Conservation (phyloP, 1,139 yeast species). For the Protomyces lactucae-debilis region DNA sequence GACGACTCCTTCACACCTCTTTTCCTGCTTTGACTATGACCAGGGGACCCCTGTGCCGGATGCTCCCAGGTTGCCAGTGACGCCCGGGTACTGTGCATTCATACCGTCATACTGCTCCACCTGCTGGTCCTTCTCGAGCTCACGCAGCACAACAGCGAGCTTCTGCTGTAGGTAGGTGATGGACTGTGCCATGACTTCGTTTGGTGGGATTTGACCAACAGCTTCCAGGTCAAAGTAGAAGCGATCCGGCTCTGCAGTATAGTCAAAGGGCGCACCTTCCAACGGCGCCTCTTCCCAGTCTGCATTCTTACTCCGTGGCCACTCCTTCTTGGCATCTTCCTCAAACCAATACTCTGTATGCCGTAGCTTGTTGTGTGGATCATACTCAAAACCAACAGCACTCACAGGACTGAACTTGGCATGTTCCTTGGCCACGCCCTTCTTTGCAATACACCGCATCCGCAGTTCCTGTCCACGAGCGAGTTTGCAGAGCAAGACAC, state of each 20-base stretch:
- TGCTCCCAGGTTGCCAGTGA: background rate
- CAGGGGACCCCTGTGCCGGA: background rate
- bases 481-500: conserved; percentile 83
- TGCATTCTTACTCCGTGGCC: conserved; percentile 75
- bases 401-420: conserved; percentile 98
- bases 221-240: conserved; percentile 85
- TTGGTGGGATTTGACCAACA: conserved; percentile 80
- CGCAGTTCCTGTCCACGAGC: conserved; percentile 89
- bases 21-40: background rate
- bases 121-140: conserved; percentile 47
- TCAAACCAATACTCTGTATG: conserved; percentile 98
- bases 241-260: conserved; percentile 69
- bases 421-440: conserved; percentile 93
- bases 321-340: conserved; percentile 77
- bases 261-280: conserved; percentile 83
- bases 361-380: conserved; percentile 96
- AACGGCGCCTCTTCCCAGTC: conserved; percentile 79
- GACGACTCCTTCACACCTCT: no score
- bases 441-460: conserved; percentile 88
- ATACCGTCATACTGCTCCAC: conserved; percentile 16
- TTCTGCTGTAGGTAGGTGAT: conserved; percentile 81
- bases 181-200: conserved; percentile 77
- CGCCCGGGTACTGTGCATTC: background rate
- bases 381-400: conserved; percentile 97
- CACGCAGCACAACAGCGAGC: conserved; percentile 82